phyloP scores from a whole-genome alignment of 805 yeast genomes.

The Yamadazyma insecticola region DNA sequence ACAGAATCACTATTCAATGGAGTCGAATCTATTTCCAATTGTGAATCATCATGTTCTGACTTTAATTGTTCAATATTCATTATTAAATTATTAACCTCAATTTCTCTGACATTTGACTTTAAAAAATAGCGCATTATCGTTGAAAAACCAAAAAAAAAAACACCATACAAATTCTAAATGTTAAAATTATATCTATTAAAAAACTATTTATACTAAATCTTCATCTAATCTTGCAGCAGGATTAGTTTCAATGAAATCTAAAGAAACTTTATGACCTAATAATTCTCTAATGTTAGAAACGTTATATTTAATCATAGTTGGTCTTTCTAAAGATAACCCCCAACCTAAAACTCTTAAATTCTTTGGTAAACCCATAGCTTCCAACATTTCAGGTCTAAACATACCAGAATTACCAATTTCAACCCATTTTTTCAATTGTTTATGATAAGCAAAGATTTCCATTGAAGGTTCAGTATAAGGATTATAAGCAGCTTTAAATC shows the following conservation, averaged over 20 bases:
- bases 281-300: slow-evolving; percentile 94
- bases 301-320: slow-evolving; percentile 97
- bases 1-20: too few relatives aligned
- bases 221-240: slow-evolving; percentile 96
- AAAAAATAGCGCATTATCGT: too few relatives aligned
- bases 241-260: slow-evolving; percentile 90
- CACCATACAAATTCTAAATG: too few relatives aligned
- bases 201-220: slow-evolving; percentile 24
- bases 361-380: slow-evolving; percentile 95
- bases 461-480: slow-evolving; percentile 99
- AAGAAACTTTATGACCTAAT: slow-evolving; percentile 92
- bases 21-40: too few relatives aligned
- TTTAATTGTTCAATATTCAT: too few relatives aligned
- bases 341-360: slow-evolving; percentile 93
- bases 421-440: slow-evolving; percentile 93
- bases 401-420: slow-evolving; percentile 99
- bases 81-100: too few relatives aligned
- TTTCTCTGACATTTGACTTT: too few relatives aligned
- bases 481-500: slow-evolving; percentile 98
- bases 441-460: slow-evolving; percentile 97
- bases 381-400: slow-evolving; percentile 99
- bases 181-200: slow-evolving; percentile 1
- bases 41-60: too few relatives aligned
- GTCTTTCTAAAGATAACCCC: slow-evolving; percentile 97
- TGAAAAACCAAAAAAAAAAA: too few relatives aligned